Conservation (phyloP, 805 yeast species). For the Schwanniomyces vanrijiae region DNA sequence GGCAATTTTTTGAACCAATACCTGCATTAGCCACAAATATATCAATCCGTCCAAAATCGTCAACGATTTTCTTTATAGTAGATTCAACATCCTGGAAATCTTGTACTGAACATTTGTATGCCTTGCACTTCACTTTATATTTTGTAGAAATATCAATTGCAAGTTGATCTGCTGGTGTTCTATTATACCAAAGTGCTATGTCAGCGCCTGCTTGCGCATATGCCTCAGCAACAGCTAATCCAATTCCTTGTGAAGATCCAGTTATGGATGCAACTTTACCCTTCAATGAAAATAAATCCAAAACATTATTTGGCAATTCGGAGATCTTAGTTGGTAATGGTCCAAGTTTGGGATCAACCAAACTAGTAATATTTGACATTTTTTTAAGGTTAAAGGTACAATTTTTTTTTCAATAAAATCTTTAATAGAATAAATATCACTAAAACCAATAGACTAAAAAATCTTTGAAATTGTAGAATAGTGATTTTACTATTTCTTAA, state of each 20-base stretch:
- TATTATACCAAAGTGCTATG: conserved; percentile 51
- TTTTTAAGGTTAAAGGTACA: too few species aligned
- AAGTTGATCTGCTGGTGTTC: conserved; percentile 55
- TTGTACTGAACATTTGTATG: conserved; percentile 57
- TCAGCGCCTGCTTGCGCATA: conserved; percentile 88
- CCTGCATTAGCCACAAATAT: conserved; percentile 91
- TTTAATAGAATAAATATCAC: too few species aligned
- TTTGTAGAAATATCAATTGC: conserved; percentile 55
- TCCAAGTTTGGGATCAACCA: too few species aligned
- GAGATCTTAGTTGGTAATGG: conserved; percentile 14
- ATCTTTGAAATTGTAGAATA: too few species aligned
- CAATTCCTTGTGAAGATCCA: conserved; percentile 86
- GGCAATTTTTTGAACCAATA: conserved; percentile 74
- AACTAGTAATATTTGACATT: too few species aligned
- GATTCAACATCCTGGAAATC: conserved; percentile 49
- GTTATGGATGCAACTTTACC: conserved; percentile 83
- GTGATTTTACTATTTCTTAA: too few species aligned
- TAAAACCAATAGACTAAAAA: too few species aligned
- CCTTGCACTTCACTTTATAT: conserved; percentile 65
- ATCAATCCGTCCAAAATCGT: conserved; percentile 79
- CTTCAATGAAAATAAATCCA: conserved; percentile 73
- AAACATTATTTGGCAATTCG: conserved; percentile 48
- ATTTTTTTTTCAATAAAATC: too few species aligned
- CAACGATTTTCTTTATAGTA: conserved; percentile 49
- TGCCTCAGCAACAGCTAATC: conserved; percentile 78